A percentile compares a stretch with the other conserved stretches of the same genome.
phyloP scores from a whole-genome alignment of 257 asterid species.

The Scutellaria galericulata region DNA sequence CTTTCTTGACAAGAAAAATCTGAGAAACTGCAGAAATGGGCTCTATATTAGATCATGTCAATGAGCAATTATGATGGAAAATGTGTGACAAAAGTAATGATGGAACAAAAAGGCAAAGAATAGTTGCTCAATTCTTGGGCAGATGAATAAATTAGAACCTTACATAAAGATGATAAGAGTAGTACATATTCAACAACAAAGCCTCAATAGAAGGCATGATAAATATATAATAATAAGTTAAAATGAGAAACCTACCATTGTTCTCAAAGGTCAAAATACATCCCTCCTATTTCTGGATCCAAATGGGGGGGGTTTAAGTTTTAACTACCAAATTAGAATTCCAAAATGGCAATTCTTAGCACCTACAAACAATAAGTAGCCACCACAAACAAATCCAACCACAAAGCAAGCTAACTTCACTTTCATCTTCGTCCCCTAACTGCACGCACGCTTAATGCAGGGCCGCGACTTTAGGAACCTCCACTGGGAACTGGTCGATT shows the following conservation, averaged over 20 bases:
- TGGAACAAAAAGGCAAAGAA: slow-evolving; percentile 2
- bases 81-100: background rate
- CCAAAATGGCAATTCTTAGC: slow-evolving; percentile 28
- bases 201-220: slow-evolving; percentile 25
- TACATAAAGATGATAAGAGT: slow-evolving; percentile 6
- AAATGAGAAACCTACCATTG: slow-evolving; percentile 20
- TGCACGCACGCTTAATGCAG: background rate
- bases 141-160: slow-evolving; percentile 25
- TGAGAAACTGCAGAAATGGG: too few species aligned
- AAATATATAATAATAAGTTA: slow-evolving; percentile 3
- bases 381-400: slow-evolving; percentile 16
- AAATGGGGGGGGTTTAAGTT: slow-evolving; percentile 1
- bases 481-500: slow-evolving; percentile 48
- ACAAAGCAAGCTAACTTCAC: slow-evolving; percentile 7
- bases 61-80: too few species aligned
- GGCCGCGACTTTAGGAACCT: slow-evolving; percentile 49
- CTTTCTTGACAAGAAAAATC: too few species aligned
- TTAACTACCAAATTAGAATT: slow-evolving; percentile 28
- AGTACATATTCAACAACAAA: slow-evolving; percentile 19
- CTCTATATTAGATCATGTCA: too few species aligned
- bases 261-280: slow-evolving; percentile 24
- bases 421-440: background rate
- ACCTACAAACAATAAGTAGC: slow-evolving; percentile 23
- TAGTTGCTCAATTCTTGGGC: slow-evolving; percentile 16
- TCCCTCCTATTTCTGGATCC: background rate